Evolutionary conservation across 2,329 filamentous ascomycete genomes (phyloP).

Genomic region (Aspergillus awamori): DNA sequence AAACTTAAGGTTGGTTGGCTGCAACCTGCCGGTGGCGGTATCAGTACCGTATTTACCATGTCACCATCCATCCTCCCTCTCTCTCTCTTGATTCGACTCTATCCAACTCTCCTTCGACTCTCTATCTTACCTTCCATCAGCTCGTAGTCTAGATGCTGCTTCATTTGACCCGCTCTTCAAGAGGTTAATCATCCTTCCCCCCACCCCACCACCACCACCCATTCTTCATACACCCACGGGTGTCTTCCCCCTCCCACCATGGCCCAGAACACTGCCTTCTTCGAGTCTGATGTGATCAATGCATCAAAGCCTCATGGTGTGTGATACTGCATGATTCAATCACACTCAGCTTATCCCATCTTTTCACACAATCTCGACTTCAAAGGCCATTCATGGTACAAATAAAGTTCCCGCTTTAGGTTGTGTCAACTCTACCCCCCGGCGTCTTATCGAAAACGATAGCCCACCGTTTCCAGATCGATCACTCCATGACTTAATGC

Average conservation of each 20-base stretch:
- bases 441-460: background rate
- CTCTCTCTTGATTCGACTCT: too few species aligned
- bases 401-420: background rate
- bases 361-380: background rate
- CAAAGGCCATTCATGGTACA: background rate
- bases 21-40: conserved; percentile 3
- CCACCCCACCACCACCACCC: background rate
- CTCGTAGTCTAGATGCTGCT: background rate
- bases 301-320: background rate
- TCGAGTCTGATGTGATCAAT: background rate
- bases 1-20: conserved; percentile 2
- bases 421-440: background rate
- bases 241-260: background rate
- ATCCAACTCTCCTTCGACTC: too few species aligned
- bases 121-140: too few species aligned
- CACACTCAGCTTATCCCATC: background rate
- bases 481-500: background rate
- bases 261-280: background rate
- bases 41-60: background rate
- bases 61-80: too few species aligned
- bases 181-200: background rate
- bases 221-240: background rate
- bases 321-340: background rate
- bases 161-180: background rate
- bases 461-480: background rate